Base-by-base conservation (phyloP, 495 filamentous ascomycete species). In the Trichoderma parareesei region DNA sequence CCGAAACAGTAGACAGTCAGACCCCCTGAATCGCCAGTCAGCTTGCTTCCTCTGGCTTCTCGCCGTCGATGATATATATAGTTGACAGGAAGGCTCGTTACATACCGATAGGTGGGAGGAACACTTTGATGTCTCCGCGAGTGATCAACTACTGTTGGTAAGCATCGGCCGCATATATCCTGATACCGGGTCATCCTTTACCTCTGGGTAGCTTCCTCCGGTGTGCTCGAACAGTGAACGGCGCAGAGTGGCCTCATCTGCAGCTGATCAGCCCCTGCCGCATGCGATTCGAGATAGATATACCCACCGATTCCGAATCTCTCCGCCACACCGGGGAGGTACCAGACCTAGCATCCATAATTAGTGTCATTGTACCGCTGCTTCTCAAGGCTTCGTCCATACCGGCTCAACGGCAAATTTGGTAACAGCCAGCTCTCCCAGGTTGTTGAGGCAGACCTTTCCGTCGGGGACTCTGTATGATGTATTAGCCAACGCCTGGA, bases 1-100 rank as follows among this genome's bases (percentile, higher is more conserved):
- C 94, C 94, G 74, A 98, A 98, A 78, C 90, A 92, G 78, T 98
- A 98, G 37, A 98, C 94, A 1, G 94, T 98, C 69, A 97, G 78
- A 13, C 94, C 94, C 60, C 94, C 94, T 85, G 67, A 35, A 63
- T 62, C n/a, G 66, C 72, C 73, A 63, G 61, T 65, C 63, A 57
- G 53, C 20, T 10, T 57, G 4, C 4, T 27, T 20, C 14, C 8
- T 20, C n/a, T 46, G 37, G 57, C 57, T 16, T 62, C 48, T 59
- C 49, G 18, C 41, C n/a, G 18, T 59, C 61, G 41, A 20, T 49
- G 20, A 14, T 38, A 33, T 40, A 14, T 38, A 33, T 40, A 65
- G 38, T 44, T 27, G 2, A 27, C 27, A 2, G 27, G 2, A 27
- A 27, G 48, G 18, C 48, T 35, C 20, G 18, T 37, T 41, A 65